Percentiles rank a stretch among this genome's conserved stretches.
These are phyloP conservation scores for Neofusicoccum parvum DNA, from an alignment of 2,329 filamentous ascomycete genomes.

Conservation along the genomic window DNA sequence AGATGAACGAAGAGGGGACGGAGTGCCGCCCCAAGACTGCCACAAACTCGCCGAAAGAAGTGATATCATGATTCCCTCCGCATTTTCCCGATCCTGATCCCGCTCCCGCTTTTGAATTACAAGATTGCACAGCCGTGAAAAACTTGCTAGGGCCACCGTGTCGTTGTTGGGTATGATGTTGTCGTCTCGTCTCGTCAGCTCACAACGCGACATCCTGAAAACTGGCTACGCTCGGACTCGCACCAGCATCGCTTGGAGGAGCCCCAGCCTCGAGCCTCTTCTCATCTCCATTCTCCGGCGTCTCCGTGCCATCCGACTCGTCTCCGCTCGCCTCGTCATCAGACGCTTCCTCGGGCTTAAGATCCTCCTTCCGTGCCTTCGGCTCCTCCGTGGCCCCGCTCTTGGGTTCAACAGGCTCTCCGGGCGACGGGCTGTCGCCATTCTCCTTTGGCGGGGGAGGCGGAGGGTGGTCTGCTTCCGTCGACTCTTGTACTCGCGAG, in stretches of 20 bases:
- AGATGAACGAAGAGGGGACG: background rate
- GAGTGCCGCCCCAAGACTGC: background rate
- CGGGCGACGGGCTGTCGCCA: conserved; percentile 29
- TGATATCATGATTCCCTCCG: conserved; percentile 2
- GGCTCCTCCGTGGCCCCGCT: conserved; percentile 26
- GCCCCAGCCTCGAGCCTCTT: conserved; percentile 11
- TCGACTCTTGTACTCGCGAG: background rate
- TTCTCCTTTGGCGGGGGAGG: conserved; percentile 40
- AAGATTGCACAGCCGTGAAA: conserved; percentile 9
- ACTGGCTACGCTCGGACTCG: conserved; percentile 14
- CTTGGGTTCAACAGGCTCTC: conserved; percentile 26
- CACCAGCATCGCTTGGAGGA: conserved; percentile 11
- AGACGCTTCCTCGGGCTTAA: background rate
- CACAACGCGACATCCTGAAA: conserved; percentile 18
- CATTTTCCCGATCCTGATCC: background rate
- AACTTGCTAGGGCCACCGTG: conserved; percentile 5
- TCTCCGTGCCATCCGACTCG: conserved; percentile 16
- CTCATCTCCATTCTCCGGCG: background rate
- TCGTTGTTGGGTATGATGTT: conserved; percentile 11
- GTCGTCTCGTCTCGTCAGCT: conserved; percentile 17
- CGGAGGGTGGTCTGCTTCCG: conserved; percentile 25
- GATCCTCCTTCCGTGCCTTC: conserved; percentile 13
- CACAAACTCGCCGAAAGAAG: background rate
- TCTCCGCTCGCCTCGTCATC: conserved; percentile 11
- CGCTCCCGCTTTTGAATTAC: conserved; percentile 1